Conservation (phyloP, 2,329 filamentous ascomycete species). For the Microdochium bolleyi region DNA sequence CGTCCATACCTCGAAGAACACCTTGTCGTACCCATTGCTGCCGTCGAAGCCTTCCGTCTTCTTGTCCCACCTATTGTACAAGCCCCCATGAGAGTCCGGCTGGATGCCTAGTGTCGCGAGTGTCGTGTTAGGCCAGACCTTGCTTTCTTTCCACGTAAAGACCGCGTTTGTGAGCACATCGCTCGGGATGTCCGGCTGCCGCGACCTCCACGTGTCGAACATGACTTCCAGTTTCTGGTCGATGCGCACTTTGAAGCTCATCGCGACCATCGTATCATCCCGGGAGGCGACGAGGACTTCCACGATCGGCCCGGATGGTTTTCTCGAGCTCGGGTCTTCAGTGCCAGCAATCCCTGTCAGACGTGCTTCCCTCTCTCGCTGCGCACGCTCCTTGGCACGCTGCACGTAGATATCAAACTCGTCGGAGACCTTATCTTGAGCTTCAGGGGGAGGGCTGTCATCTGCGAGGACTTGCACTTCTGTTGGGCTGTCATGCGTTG, state of each 20-base stretch:
- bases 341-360: conserved; percentile 4
- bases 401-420: conserved; percentile 37
- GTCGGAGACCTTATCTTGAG: conserved; percentile 24
- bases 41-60: conserved; percentile 26
- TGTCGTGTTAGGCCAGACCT: conserved; percentile 69
- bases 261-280: conserved; percentile 32
- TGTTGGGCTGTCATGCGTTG: background rate
- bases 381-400: conserved; percentile 28
- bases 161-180: conserved; percentile 46
- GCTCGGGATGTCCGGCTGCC: conserved; percentile 30
- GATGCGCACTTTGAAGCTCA: conserved; percentile 60
- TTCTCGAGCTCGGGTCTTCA: conserved; percentile 5
- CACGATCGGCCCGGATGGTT: conserved; percentile 37
- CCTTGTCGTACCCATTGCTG: conserved; percentile 42
- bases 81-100: conserved; percentile 32
- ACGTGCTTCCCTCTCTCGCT: conserved; percentile 12
- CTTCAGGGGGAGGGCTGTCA: background rate
- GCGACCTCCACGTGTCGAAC: conserved; percentile 59
- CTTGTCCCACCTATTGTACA: conserved; percentile 23
- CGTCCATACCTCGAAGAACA: conserved; percentile 76
- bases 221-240: conserved; percentile 61
- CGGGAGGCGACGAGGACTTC: conserved; percentile 61
- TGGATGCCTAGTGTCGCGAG: conserved; percentile 59
- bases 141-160: conserved; percentile 69
- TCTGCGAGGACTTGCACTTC: conserved; percentile 1